These are phyloP conservation scores for Geotrichum candidum DNA, from an alignment of 1,139 yeast genomes.

Conservation along the genomic window DNA sequence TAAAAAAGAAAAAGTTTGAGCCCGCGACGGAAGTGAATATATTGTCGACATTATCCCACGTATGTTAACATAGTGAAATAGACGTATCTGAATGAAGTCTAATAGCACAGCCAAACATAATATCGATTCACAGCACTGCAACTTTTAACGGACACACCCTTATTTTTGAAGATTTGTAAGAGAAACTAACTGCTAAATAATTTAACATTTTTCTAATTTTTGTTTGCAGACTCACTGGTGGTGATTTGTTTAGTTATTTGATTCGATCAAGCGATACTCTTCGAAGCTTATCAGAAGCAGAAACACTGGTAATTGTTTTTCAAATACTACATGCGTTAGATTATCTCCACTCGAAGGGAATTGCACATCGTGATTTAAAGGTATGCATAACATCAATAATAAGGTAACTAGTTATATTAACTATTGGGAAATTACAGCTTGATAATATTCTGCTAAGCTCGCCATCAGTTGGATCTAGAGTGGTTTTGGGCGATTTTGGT, in stretches of 20 bases:
- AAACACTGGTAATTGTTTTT: slow-evolving; percentile 47
- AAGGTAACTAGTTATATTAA: background rate
- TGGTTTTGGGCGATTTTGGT: slow-evolving; percentile 63
- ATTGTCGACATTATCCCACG: slow-evolving; percentile 22
- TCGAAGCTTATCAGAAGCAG: slow-evolving; percentile 47
- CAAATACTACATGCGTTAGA: slow-evolving; percentile 51
- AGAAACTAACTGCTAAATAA: background rate
- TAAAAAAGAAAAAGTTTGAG: slow-evolving; percentile 16
- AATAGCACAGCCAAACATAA: slow-evolving; percentile 25
- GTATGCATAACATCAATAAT: slow-evolving; percentile 18
- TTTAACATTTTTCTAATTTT: background rate
- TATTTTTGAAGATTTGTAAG: slow-evolving; percentile 24
- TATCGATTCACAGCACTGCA: slow-evolving; percentile 21
- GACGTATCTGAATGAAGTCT: background rate
- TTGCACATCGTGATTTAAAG: slow-evolving; percentile 52
- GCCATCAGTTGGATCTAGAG: slow-evolving; percentile 47
- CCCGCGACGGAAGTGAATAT: slow-evolving; percentile 25
- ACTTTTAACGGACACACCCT: slow-evolving; percentile 13
- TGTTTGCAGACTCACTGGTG: slow-evolving; percentile 43
- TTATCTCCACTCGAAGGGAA: slow-evolving; percentile 47
- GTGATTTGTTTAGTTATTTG: slow-evolving; percentile 59
- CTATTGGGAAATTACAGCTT: slow-evolving; percentile 28
- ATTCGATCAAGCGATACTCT: slow-evolving; percentile 40
- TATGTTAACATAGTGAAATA: slow-evolving; percentile 9
- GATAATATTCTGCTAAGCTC: slow-evolving; percentile 52